Evolutionary conservation across 2,329 filamentous ascomycete genomes (phyloP).

Genomic region (Pezicula radicicola): DNA sequence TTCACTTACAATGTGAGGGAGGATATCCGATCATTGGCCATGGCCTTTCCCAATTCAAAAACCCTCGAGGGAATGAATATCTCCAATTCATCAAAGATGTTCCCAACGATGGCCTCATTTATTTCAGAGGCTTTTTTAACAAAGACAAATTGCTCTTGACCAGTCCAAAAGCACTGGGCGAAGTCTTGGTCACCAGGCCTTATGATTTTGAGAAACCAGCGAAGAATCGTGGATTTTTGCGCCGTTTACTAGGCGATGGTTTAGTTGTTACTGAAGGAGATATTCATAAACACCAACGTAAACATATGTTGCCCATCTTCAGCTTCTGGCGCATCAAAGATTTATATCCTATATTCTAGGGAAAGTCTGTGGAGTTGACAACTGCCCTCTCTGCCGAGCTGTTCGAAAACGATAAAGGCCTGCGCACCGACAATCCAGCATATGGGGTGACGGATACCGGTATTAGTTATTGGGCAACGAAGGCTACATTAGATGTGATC

Average conservation of each 20-base stretch:
- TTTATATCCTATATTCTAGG: constrained; percentile 80
- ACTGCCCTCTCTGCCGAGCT: constrained; percentile 53
- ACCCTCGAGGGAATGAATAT: constrained; percentile 11
- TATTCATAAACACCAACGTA: constrained; percentile 78
- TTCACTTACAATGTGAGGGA: not conserved
- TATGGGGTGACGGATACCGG: constrained; percentile 44
- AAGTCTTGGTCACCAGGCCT: constrained; percentile 63
- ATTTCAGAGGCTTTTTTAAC: constrained; percentile 60
- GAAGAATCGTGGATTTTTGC: constrained; percentile 52
- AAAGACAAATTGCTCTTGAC: constrained; percentile 55
- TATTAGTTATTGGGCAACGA: constrained; percentile 58
- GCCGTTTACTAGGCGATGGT: constrained; percentile 64
- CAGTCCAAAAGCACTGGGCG: constrained; percentile 58
- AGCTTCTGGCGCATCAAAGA: constrained; percentile 79
- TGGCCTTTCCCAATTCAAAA: constrained; percentile 7
- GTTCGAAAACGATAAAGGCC: constrained; percentile 30
- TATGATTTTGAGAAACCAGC: constrained; percentile 67
- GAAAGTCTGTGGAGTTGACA: constrained; percentile 66
- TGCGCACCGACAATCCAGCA: constrained; percentile 22
- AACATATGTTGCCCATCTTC: constrained; percentile 76
- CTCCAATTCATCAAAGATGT: constrained; percentile 44
- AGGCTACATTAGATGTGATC: constrained; percentile 71
- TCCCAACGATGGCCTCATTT: constrained; percentile 65
- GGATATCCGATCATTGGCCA: constrained; percentile 4
- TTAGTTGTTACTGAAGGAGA: constrained; percentile 75